These are phyloP conservation scores for Apiospora kogelbergensis DNA, from an alignment of 2,329 filamentous ascomycete species.

Conservation along the genomic window DNA sequence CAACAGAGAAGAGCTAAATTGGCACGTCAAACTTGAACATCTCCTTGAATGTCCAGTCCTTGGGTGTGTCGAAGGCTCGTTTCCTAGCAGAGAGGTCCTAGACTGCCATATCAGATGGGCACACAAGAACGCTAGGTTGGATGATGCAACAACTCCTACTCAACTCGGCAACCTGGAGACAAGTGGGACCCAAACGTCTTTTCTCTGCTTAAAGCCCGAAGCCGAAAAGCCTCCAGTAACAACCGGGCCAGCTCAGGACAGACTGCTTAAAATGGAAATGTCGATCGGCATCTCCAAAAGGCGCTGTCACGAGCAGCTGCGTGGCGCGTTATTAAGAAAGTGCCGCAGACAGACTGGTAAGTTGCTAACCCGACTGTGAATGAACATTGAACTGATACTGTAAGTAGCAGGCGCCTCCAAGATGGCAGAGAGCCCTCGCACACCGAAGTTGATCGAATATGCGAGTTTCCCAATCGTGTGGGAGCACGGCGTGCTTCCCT, in stretches of 20 bases:
- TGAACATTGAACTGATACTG: conserved; percentile 20
- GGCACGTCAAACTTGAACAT: conserved; percentile 45
- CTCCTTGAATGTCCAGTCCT: conserved; percentile 41
- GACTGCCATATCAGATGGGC: conserved; percentile 37
- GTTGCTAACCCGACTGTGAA: conserved; percentile 16
- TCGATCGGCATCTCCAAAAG: conserved; percentile 34
- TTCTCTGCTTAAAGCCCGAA: neutral
- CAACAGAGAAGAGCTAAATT: conserved; percentile 37
- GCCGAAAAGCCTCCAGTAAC: neutral
- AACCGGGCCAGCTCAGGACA: conserved; percentile 20
- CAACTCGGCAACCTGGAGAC: neutral
- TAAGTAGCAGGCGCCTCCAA: conserved; percentile 34
- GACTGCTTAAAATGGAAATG: conserved; percentile 26
- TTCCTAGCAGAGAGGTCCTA: conserved; percentile 34
- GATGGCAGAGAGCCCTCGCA: conserved; percentile 23
- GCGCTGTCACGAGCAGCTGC: conserved; percentile 36
- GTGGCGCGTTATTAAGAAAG: conserved; percentile 34
- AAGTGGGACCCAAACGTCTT: neutral
- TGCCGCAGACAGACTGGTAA: conserved; percentile 27
- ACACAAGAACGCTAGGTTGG: conserved; percentile 24
- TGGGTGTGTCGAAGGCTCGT: conserved; percentile 38
- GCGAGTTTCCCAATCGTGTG: conserved; percentile 41
- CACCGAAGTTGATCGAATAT: conserved; percentile 31
- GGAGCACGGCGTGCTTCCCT: conserved; percentile 44
- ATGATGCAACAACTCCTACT: neutral